A percentile compares a stretch with the other conserved stretches of the same genome.
phyloP scores from a whole-genome alignment of 2,329 filamentous ascomycete genomes.

The Diplodia corticola region DNA sequence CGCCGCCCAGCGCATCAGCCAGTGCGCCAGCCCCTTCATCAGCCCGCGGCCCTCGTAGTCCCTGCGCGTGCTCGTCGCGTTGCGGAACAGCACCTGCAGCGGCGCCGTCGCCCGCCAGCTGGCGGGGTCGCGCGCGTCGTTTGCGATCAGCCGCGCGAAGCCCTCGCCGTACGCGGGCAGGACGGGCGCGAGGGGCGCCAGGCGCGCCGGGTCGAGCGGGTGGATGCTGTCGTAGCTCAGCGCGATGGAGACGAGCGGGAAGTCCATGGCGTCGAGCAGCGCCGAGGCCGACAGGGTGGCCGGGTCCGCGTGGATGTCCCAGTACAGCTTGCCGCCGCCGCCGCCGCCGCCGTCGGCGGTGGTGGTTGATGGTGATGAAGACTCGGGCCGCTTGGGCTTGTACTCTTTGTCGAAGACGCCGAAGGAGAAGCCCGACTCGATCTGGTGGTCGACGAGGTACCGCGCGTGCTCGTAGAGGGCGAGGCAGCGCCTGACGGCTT shows the following conservation, averaged over 20 bases:
- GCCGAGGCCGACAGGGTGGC: background rate
- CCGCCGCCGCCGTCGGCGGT: too few species aligned
- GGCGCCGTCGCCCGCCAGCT: conserved; percentile 33
- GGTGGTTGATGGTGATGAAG: too few species aligned
- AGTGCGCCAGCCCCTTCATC: conserved; percentile 39
- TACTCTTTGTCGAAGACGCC: conserved; percentile 45
- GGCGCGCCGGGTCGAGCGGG: conserved; percentile 30
- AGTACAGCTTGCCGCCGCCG: conserved; percentile 34
- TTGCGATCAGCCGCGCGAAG: conserved; percentile 29
- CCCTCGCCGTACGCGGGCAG: conserved; percentile 32
- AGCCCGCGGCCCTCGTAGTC: conserved; percentile 39
- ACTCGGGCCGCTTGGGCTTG: conserved; percentile 37
- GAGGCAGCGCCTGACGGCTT: conserved; percentile 25
- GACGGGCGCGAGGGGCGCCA: conserved; percentile 28
- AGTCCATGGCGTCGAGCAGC: conserved; percentile 40
- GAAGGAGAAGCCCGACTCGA: conserved; percentile 38
- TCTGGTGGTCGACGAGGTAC: conserved; percentile 39
- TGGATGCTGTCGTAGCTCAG: conserved; percentile 37
- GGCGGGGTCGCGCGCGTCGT: conserved; percentile 30
- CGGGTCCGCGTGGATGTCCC: conserved; percentile 32
- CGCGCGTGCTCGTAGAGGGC: conserved; percentile 12
- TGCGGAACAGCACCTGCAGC: conserved; percentile 38
- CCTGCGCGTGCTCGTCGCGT: conserved; percentile 39
- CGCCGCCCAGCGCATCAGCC: conserved; percentile 41
- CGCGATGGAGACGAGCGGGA: conserved; percentile 42